Evolutionary conservation across 1,139 yeast genomes (phyloP).

Genomic region (Petasospora rhodanensis): DNA sequence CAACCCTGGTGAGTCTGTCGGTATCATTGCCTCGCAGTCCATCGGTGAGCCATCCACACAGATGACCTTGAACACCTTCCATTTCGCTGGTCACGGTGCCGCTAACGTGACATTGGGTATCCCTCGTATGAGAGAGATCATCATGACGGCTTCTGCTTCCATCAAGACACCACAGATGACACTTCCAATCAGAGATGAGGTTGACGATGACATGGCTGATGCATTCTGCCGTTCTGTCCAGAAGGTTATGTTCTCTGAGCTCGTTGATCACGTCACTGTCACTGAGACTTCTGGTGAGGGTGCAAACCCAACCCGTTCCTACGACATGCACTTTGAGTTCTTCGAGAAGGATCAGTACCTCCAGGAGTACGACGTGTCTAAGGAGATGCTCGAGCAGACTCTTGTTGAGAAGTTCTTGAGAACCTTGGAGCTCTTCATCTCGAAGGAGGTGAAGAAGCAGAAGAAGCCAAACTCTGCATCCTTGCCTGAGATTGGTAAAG

Average conservation of each 20-base stretch:
- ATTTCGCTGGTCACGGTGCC: slow-evolving; percentile 99
- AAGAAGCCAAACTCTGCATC: slow-evolving; percentile 46
- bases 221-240: slow-evolving; percentile 91
- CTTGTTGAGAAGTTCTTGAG: slow-evolving; percentile 62
- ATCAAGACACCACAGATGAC: slow-evolving; percentile 99
- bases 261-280: slow-evolving; percentile 79
- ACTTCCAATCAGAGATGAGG: slow-evolving; percentile 74
- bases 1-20: slow-evolving; percentile 97
- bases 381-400: slow-evolving; percentile 70
- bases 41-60: slow-evolving; percentile 99
- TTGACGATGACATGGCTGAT: slow-evolving; percentile 82
- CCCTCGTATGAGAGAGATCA: slow-evolving; percentile 99
- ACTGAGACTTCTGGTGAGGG: slow-evolving; percentile 78
- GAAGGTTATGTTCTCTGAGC: slow-evolving; percentile 79
- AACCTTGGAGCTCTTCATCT: slow-evolving; percentile 65
- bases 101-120: slow-evolving; percentile 99
- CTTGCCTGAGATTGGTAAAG: slow-evolving; percentile 66
- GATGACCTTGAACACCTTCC: slow-evolving; percentile 99
- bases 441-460: slow-evolving; percentile 81
- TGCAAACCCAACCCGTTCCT: slow-evolving; percentile 62
- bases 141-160: slow-evolving; percentile 95
- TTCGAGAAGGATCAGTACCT: slow-evolving; percentile 75
- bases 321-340: slow-evolving; percentile 69
- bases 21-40: slow-evolving; percentile 97
- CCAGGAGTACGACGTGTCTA: slow-evolving; percentile 82